Base-by-base conservation (phyloP, 148 eudicot genomes). In the Spergularia bocconei region DNA sequence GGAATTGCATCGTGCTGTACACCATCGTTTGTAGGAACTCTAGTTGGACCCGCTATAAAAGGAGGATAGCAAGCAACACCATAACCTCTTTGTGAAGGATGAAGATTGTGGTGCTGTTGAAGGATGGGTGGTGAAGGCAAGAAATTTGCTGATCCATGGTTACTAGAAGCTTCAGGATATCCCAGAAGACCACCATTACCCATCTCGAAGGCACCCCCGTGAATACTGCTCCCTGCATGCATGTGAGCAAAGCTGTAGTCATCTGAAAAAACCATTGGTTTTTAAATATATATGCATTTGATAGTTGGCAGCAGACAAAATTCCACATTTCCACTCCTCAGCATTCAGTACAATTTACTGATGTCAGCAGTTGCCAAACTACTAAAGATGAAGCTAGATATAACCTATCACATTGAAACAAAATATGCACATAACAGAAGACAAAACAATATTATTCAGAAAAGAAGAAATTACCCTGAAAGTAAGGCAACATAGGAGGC, bases 21-120 rank as follows among this genome's bases (percentile, higher is more conserved):
- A 77, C 65, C 78, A 78, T 77, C 82, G 16, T 64, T 85, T 60
- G 77, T 41, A 57, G 86, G 39, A 64, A 80, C 82, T 81, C 91
- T 81, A 74, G 75, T 78, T 14, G 97, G 86, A 81, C 85, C 76
- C 15, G 87, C 58, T 12, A 84, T 79, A 73, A 81, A 79, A 68
- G 87, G 93, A 69, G 96, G 83, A 75, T 87, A 89, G 55, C 87
- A 84, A 76, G 80, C 83, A 47, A 84, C 75, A 82, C 79, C 80
- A 73, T 84, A 85, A 69, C 94, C 85, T 79, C 87, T 82, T 64
- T 83, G 97, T 13, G 89, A 68, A 69, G 88, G 87, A 76, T 82
- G 88, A 78, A 83, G 73, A 78, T 65, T 82, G 71, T 75, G 90
- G 65, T 79, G 91, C 52, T 86, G 88, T 77, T 86, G 95, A 80